A percentile compares a stretch with the other conserved stretches of the same genome.
These are phyloP conservation scores for Colletotrichum truncatum DNA, from an alignment of 2,329 filamentous ascomycete genomes.

Conservation along the genomic window DNA sequence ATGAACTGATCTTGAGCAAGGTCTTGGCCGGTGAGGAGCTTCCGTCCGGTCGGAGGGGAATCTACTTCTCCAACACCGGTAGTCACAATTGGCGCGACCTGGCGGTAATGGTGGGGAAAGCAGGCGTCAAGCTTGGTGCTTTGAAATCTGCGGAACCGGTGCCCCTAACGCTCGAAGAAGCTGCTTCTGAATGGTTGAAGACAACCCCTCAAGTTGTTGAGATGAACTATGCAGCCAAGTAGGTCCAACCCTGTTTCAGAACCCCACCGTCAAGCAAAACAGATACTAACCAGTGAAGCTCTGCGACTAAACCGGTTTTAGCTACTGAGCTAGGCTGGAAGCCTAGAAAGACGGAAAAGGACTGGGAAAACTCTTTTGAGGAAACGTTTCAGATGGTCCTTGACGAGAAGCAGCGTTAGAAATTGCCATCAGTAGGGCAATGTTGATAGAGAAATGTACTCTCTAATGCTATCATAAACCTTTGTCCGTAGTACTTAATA, in stretches of 20 bases:
- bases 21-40: constrained; percentile 42
- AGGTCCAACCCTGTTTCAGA: neutral
- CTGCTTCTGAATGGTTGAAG: neutral
- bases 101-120: constrained; percentile 44
- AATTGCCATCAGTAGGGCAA: too few relatives aligned
- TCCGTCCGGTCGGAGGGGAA: constrained; percentile 46
- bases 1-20: constrained; percentile 45
- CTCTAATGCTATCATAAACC: too few relatives aligned
- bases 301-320: constrained; percentile 35
- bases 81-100: constrained; percentile 50
- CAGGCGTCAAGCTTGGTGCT: constrained; percentile 39
- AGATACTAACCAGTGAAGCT: neutral
- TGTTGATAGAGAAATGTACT: neutral
- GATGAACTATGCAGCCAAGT: constrained; percentile 23
- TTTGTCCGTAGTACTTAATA: neutral
- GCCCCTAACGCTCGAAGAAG: constrained; percentile 16
- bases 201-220: neutral
- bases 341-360: constrained; percentile 39
- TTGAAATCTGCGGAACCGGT: constrained; percentile 36
- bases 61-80: constrained; percentile 53
- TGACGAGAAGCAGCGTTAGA: neutral
- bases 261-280: neutral
- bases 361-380: constrained; percentile 35
- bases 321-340: constrained; percentile 42
- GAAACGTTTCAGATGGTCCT: constrained; percentile 27